Percentiles rank a stretch among this genome's conserved stretches.
These are phyloP conservation scores for Eucalyptus camaldulensis DNA, from an alignment of 345 rosid genomes.

Conservation along the genomic window DNA sequence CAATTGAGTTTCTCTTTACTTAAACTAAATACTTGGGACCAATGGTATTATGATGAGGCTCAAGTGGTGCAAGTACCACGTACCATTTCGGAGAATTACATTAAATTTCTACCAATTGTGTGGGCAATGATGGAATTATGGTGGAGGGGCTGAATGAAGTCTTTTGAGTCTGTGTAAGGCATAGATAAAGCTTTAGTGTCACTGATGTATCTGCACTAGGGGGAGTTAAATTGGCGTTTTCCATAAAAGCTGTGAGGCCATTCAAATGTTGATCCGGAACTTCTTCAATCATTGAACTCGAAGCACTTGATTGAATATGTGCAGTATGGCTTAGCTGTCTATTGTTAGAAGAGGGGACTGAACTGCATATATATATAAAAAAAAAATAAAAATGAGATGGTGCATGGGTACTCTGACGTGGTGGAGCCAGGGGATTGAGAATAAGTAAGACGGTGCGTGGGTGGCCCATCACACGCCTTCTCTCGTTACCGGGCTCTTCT, in stretches of 20 bases:
- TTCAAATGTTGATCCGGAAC: not conserved
- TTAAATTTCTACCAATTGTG: not conserved
- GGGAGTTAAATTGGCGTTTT: not conserved
- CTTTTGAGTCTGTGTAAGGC: not conserved
- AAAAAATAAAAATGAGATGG: no score
- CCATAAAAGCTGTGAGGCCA: not conserved
- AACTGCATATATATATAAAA: no score
- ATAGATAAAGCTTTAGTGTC: not conserved
- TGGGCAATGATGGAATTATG: not conserved
- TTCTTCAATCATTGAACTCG: not conserved
- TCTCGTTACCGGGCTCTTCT: not conserved
- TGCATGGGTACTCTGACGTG: not conserved
- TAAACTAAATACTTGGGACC: no score
- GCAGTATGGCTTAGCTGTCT: not conserved
- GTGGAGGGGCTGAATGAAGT: not conserved
- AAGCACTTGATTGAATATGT: not conserved
- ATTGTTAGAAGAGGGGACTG: not conserved
- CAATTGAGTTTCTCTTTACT: no score
- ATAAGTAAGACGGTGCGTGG: not conserved
- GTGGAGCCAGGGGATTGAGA: not conserved
- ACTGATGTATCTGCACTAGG: not conserved
- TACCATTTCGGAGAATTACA: no score
- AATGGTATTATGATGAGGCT: no score
- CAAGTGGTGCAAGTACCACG: no score
- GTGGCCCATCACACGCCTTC: not conserved